A percentile compares a stretch with the other conserved stretches of the same genome.
These are phyloP conservation scores for Exophiala sp. DNA, from an alignment of 2,329 filamentous ascomycete species.

Conservation along the genomic window DNA sequence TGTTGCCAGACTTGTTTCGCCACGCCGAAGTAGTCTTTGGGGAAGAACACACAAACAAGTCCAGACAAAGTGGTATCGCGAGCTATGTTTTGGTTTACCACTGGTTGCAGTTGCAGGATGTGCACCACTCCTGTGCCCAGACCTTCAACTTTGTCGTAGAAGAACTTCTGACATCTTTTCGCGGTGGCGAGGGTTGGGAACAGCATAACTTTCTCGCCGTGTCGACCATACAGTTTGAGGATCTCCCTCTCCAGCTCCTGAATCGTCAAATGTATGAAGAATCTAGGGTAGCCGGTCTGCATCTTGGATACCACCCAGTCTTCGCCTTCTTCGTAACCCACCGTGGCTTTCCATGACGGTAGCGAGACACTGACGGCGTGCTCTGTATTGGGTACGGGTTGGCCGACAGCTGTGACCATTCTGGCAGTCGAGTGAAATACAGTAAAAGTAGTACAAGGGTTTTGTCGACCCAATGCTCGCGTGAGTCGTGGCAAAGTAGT, in stretches of 20 bases:
- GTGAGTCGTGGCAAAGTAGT: not conserved
- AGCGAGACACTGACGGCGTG: constrained; percentile 94
- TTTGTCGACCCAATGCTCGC: not conserved
- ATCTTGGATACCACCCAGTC: constrained; percentile 80
- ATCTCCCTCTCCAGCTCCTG: constrained; percentile 68
- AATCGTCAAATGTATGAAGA: constrained; percentile 87
- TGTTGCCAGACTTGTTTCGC: constrained; percentile 99
- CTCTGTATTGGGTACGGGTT: constrained; percentile 73
- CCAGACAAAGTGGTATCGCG: constrained; percentile 53
- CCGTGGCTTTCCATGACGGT: constrained; percentile 85
- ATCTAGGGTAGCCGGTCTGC: constrained; percentile 89
- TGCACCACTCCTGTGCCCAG: constrained; percentile 49
- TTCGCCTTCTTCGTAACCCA: constrained; percentile 91
- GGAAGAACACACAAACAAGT: constrained; percentile 69
- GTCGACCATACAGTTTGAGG: constrained; percentile 58
- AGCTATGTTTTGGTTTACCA: constrained; percentile 49
- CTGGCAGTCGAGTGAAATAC: not conserved
- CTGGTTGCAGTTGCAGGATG: constrained; percentile 62
- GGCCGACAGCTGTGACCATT: constrained; percentile 50
- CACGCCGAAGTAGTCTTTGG: constrained; percentile 61
- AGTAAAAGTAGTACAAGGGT: not conserved
- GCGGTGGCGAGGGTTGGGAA: constrained; percentile 72
- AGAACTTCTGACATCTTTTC: constrained; percentile 70
- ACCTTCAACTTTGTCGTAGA: constrained; percentile 57
- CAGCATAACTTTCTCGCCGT: constrained; percentile 64